phyloP scores from a whole-genome alignment of 495 filamentous ascomycete genomes.

The Hypomontagnella submonticulosa region DNA sequence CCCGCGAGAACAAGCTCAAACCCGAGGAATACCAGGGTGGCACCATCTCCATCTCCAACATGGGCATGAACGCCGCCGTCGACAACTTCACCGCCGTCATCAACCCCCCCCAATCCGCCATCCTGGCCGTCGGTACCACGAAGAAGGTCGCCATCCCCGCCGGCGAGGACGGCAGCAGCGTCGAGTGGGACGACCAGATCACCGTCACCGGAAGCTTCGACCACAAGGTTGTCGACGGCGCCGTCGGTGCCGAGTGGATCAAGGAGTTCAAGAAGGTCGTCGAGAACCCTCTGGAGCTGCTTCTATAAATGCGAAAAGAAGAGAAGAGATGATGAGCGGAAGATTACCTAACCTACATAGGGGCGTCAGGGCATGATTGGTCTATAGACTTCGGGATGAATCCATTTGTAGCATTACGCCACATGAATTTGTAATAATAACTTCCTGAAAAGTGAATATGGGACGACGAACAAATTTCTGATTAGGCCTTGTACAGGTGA shows the following conservation, averaged over 20 bases:
- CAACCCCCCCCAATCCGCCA: conserved; percentile 97
- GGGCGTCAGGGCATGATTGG: conserved; percentile 50
- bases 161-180: conserved; percentile 79
- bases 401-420: conserved; percentile 49
- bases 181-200: conserved; percentile 98
- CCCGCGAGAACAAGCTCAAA: conserved; percentile 97
- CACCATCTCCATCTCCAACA: conserved; percentile 99
- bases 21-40: conserved; percentile 99
- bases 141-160: conserved; percentile 93
- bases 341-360: conserved; percentile 29
- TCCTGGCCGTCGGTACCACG: conserved; percentile 92
- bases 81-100: conserved; percentile 99
- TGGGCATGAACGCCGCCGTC: conserved; percentile 98
- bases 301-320: conserved; percentile 68
- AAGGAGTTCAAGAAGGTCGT: conserved; percentile 95
- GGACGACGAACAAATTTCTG: conserved; percentile 2
- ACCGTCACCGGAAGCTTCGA: conserved; percentile 94
- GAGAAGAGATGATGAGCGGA: conserved; percentile 1
- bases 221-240: conserved; percentile 90
- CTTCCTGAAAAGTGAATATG: conserved; percentile 23
- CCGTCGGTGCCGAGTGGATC: conserved; percentile 97
- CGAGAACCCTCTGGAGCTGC: conserved; percentile 94
- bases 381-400: conserved; percentile 47
- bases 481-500: neutral
- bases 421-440: conserved; percentile 50